Evolutionary conservation across 306 rosid species (phyloP), one percentile per base, ranked within the genome.

Genomic region (Clitoria ternatea): DNA sequence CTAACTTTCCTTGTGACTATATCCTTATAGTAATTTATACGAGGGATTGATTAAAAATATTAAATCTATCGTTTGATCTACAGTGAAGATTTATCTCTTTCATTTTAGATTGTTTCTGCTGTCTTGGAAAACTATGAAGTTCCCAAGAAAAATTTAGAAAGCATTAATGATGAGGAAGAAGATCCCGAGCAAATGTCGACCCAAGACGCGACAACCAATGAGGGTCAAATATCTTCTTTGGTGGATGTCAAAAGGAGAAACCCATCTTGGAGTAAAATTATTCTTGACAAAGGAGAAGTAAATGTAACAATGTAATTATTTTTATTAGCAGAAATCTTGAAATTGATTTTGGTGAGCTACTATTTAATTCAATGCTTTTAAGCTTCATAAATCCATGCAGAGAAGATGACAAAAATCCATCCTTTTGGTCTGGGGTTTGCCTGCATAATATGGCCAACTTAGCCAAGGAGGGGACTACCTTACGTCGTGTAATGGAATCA

Each of bases 361-460:
- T 55, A 60, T 67, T 74, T 56, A 27, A 43, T 56, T 73, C 61
- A 61, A 65, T 45, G 22, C 63, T 61, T 61, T 56, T 45, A 43
- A 64, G 10, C 50, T 72, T 55, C 75, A 57, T 74, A 80, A 68
- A 72, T 72, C 67, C 37, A 65, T 54, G 22, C 81, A 95, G 99
- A 80, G 97, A 91, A 69, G 96, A 91, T 67, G 88, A 89, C 77
- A 82, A 50, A 53, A 91, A 80, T 61, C 90, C 92, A 48, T 60
- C 87, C 79, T 89, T 91, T 82, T 95, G 99, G 99, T 81, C 97
- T 5, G 89, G 95, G 67, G 87, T 91, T 82, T 89, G 97, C 88
- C 90, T 95, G 39, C 84, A 87, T 73, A 87, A 83, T 72, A 91
- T 95, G 96, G 96, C 99, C 75, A 89, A 79, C 82, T 86, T 91